phyloP scores from a whole-genome alignment of 305 asterid genomes.

The Solanum hybrid region DNA sequence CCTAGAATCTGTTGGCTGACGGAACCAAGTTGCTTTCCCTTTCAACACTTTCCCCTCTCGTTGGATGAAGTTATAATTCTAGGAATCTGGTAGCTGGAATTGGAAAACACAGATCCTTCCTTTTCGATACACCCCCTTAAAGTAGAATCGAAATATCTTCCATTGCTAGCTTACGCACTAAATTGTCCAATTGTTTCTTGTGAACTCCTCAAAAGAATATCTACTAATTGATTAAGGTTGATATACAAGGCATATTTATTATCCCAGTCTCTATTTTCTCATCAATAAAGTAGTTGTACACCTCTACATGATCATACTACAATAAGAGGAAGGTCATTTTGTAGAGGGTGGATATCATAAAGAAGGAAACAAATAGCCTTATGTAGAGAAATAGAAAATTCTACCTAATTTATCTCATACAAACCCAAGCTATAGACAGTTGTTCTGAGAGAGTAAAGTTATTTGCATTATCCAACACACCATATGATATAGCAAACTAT shows the following conservation, averaged over 20 bases:
- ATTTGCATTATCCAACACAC: not conserved
- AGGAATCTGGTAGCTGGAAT: not conserved
- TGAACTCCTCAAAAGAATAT: not conserved
- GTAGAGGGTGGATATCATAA: not conserved
- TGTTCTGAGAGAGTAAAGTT: not conserved
- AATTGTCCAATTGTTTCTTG: not conserved
- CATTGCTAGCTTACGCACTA: not conserved
- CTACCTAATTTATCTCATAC: not conserved
- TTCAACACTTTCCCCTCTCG: not conserved
- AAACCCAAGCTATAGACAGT: not conserved
- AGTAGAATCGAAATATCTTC: not conserved
- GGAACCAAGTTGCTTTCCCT: not conserved
- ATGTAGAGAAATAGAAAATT: not conserved
- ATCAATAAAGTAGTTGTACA: not conserved
- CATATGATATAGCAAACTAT: not conserved
- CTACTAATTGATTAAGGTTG: not conserved
- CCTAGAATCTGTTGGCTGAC: not conserved
- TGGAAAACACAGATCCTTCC: not conserved
- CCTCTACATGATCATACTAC: not conserved
- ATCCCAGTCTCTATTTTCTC: not conserved
- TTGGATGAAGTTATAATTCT: not conserved
- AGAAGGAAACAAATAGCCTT: not conserved
- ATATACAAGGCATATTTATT: not conserved
- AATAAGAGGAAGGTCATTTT: not conserved
- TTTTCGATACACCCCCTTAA: not conserved